Evolutionary conservation across 1,284 basidiomycete species (phyloP).

Genomic region (Cutaneotrichosporon mucoides): DNA sequence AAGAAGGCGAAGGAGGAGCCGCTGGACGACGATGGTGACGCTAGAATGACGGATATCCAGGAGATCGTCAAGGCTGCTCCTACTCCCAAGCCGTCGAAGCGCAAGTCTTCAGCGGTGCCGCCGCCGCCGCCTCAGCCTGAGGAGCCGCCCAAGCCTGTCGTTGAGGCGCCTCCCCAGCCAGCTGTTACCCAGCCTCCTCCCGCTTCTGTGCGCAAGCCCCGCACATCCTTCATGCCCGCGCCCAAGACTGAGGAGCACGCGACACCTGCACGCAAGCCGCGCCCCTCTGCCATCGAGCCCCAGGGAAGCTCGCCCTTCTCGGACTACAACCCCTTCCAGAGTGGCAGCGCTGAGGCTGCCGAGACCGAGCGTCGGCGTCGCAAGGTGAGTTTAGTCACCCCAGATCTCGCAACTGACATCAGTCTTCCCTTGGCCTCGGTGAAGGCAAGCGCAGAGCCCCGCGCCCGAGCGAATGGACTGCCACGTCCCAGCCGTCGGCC

Average conservation of each 20-base stretch:
- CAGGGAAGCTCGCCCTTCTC: slow-evolving; percentile 50
- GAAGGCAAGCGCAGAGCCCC: slow-evolving; percentile 15
- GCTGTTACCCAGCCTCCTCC: not conserved
- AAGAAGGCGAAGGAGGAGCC: slow-evolving; percentile 6
- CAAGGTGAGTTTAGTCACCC: slow-evolving; percentile 30
- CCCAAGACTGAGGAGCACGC: slow-evolving; percentile 58
- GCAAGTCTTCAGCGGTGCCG: too few relatives aligned
- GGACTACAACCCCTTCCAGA: slow-evolving; percentile 56
- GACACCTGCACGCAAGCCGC: slow-evolving; percentile 14
- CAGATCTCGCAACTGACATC: not conserved
- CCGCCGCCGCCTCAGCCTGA: not conserved
- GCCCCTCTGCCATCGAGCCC: slow-evolving; percentile 18
- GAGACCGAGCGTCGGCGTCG: slow-evolving; percentile 41
- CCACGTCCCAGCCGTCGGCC: slow-evolving; percentile 17
- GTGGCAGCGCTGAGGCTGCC: slow-evolving; percentile 50
- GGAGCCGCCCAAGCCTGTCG: not conserved
- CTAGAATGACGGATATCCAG: not conserved
- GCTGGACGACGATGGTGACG: not conserved
- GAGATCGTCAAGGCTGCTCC: not conserved
- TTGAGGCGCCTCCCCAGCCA: not conserved
- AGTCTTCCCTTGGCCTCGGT: slow-evolving; percentile 22
- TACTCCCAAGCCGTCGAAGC: not conserved
- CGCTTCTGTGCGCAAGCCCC: slow-evolving; percentile 8
- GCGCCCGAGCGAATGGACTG: slow-evolving; percentile 19
- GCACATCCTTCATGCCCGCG: slow-evolving; percentile 3